These are phyloP conservation scores for Ogataea glucozyma DNA, from an alignment of 805 yeast species.

Conservation along the genomic window DNA sequence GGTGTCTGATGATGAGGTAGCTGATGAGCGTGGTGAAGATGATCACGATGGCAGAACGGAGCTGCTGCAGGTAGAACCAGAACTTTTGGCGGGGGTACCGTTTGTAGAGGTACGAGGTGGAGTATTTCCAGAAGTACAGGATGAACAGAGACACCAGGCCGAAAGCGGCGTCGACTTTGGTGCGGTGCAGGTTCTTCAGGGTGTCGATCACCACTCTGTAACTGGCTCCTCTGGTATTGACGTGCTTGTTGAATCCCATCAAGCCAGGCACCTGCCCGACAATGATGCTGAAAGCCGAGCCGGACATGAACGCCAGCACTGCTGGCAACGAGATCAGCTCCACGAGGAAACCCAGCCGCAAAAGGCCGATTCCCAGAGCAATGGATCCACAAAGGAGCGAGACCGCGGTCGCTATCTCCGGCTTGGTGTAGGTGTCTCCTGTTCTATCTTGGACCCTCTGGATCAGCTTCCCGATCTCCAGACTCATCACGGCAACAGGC, in stretches of 20 bases:
- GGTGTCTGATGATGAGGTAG: conserved; percentile 65
- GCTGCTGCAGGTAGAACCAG: conserved; percentile 71
- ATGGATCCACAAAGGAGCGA: conserved; percentile 84
- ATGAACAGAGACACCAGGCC: conserved; percentile 75
- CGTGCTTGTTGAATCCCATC: conserved; percentile 68
- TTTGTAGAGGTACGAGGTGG: conserved; percentile 59
- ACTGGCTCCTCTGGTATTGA: conserved; percentile 73
- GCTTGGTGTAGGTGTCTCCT: conserved; percentile 48
- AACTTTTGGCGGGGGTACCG: conserved; percentile 59
- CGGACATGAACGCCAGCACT: conserved; percentile 92
- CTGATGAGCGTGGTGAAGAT: conserved; percentile 81
- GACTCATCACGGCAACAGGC: conserved; percentile 95
- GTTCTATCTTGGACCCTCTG: conserved; percentile 54
- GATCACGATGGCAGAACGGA: conserved; percentile 81
- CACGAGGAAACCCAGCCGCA: conserved; percentile 83
- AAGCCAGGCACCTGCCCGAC: conserved; percentile 85
- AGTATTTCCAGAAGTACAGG: conserved; percentile 71
- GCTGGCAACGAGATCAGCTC: conserved; percentile 91
- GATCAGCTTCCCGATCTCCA: conserved; percentile 78
- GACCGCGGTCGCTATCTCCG: conserved; percentile 76
- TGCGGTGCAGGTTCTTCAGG: conserved; percentile 66
- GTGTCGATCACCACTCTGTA: conserved; percentile 70
- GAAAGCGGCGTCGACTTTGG: conserved; percentile 83
- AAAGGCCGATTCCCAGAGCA: conserved; percentile 76
- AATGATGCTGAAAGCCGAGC: conserved; percentile 83